Base-by-base conservation (phyloP, 169 alveolate genomes). In the Plasmodium inui region DNA sequence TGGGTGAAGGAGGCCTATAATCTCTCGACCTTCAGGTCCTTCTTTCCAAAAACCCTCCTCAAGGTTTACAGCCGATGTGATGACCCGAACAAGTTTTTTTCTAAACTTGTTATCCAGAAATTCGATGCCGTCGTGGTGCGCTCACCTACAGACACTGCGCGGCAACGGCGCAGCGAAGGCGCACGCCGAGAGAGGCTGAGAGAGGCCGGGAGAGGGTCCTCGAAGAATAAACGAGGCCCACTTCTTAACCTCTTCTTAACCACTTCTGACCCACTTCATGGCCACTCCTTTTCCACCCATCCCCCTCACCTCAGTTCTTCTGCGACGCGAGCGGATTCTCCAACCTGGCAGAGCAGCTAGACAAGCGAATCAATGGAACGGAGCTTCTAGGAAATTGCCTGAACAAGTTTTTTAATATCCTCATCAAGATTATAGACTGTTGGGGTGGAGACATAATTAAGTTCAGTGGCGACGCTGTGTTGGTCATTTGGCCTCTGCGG, bases 391-490 rank as follows among this genome's bases (percentile, higher is more conserved):
- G 98, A 2, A 86, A 95, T 30, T 96, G 96, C 79, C 93, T 97
- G 73, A 97, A 97, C 78, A 94, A 95, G 84, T 97, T 97, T 76
- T 97, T 96, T 73, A 96, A 97, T 71, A 98, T 98, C 44, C 76
- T 97, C 50, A 97, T 97, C 4, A 93, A 96, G 57, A 95, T 96
- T 39, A 97, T 97, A 4, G 95, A 97, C 46, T 92, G 90, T 44
- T 97, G 97, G 97, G 98, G 98, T 6, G 99, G 98, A 1, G 99
- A 97, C 84, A 97, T 97, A 28, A 95, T 97, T 90, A 97, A 97
- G 96, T 97, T 97, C 84, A 96, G 97, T 73, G 99, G 99, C 3
- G 98, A 95, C 61, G 99, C 98, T 0, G 96, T 97, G 44, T 84
- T 96, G 37, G 98, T 96, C 10, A 96, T 96, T 37, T 97, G 98